These are phyloP conservation scores for Fusarium nelsonii DNA, from an alignment of 2,329 filamentous ascomycete genomes.

Conservation along the genomic window DNA sequence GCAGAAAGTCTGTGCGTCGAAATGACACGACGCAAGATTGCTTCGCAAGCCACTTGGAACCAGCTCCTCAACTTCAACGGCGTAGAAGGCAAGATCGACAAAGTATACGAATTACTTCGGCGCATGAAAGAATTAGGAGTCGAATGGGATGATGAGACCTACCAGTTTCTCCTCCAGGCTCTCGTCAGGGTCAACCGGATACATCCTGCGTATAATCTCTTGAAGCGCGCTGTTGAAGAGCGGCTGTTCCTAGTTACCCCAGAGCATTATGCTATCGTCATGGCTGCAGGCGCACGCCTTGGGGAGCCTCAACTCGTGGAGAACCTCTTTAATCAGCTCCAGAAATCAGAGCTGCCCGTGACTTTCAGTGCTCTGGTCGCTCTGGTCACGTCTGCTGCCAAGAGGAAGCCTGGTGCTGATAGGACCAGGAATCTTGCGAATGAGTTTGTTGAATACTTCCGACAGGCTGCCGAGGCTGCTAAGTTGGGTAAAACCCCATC, in stretches of 20 bases:
- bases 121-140: conserved; percentile 62
- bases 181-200: conserved; percentile 64
- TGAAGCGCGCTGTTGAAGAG: conserved; percentile 59
- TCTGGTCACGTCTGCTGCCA: conserved; percentile 54
- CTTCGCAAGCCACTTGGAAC: conserved; percentile 79
- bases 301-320: conserved; percentile 59
- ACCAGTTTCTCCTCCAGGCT: conserved; percentile 62
- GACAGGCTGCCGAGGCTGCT: conserved; percentile 34
- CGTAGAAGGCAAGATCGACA: conserved; percentile 65
- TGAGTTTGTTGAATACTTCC: conserved; percentile 50
- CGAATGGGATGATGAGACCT: conserved; percentile 64
- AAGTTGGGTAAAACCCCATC: not conserved
- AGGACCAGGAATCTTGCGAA: conserved; percentile 46
- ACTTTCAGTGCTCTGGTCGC: conserved; percentile 60
- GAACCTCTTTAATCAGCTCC: conserved; percentile 59
- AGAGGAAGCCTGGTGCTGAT: conserved; percentile 40
- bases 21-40: conserved; percentile 64
- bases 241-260: conserved; percentile 60
- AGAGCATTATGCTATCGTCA: conserved; percentile 66
- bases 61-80: conserved; percentile 78
- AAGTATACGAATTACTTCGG: conserved; percentile 62
- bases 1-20: conserved; percentile 59
- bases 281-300: conserved; percentile 63
- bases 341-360: conserved; percentile 56
- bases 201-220: conserved; percentile 62